Evolutionary conservation across 176 grass and related monocot species (phyloP).

Genomic region (Carex myosuroides): DNA sequence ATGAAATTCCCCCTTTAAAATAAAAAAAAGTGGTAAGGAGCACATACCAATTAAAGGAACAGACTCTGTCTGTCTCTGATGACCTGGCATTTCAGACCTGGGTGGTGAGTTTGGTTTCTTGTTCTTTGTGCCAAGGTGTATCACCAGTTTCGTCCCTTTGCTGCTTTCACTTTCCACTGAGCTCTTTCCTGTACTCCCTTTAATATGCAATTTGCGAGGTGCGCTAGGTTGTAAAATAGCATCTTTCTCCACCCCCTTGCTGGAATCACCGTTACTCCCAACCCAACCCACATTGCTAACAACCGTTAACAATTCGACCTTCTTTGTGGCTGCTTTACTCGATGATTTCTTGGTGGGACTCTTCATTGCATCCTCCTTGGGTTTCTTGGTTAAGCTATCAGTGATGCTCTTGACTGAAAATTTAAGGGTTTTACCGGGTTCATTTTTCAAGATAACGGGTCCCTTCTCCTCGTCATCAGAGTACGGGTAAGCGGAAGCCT

Average conservation of each 20-base stretch:
- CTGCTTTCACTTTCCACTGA: slow-evolving; percentile 43
- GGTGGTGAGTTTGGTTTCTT: slow-evolving; percentile 68
- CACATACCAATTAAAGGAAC: slow-evolving; percentile 50
- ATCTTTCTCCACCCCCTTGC: slow-evolving; percentile 49
- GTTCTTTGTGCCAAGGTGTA: slow-evolving; percentile 74
- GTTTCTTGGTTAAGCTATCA: slow-evolving; percentile 43
- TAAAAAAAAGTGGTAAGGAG: neutral
- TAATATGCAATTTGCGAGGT: slow-evolving; percentile 51
- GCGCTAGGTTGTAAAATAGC: slow-evolving; percentile 45
- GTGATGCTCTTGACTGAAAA: slow-evolving; percentile 88
- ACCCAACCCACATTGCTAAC: slow-evolving; percentile 33
- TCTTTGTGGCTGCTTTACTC: slow-evolving; percentile 68
- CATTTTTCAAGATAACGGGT: slow-evolving; percentile 62
- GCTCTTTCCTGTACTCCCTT: slow-evolving; percentile 52
- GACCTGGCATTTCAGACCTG: slow-evolving; percentile 67
- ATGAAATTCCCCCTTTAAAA: no score
- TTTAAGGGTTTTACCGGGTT: slow-evolving; percentile 57
- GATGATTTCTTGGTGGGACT: slow-evolving; percentile 42
- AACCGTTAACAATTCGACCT: slow-evolving; percentile 44
- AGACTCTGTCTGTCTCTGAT: slow-evolving; percentile 69
- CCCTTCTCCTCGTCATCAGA: slow-evolving; percentile 58
- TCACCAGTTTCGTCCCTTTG: slow-evolving; percentile 88
- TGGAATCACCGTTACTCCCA: slow-evolving; percentile 39
- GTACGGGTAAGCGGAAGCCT: slow-evolving; percentile 40
- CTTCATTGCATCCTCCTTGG: slow-evolving; percentile 42